Evolutionary conservation across 139 green algal genomes (phyloP).

Genomic region (Pleodorina starrii): DNA sequence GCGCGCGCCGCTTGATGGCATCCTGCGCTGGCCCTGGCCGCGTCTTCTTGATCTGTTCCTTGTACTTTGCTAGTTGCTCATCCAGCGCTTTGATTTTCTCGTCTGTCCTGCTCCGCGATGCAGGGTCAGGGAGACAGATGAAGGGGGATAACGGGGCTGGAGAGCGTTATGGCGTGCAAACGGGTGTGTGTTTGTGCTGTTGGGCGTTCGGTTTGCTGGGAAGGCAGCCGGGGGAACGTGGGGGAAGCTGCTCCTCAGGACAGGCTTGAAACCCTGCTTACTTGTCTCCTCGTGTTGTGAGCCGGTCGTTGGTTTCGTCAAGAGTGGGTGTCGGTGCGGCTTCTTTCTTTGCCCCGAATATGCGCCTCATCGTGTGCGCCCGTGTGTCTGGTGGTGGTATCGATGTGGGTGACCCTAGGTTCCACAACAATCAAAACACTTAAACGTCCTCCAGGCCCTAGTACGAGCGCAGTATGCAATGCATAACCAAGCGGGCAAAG

Average conservation of each 20-base stretch:
- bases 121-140: neutral
- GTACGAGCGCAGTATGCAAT: no score
- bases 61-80: conserved; percentile 90
- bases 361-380: neutral
- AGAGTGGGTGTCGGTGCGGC: neutral
- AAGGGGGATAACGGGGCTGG: no score
- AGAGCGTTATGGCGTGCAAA: no score
- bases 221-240: conserved; percentile 10
- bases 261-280: neutral
- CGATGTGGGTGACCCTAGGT: no score
- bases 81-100: conserved; percentile 97
- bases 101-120: conserved; percentile 79
- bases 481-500: no score
- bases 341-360: conserved; percentile 18
- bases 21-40: conserved; percentile 92
- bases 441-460: no score
- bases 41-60: conserved; percentile 89
- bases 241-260: neutral
- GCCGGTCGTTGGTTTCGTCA: neutral
- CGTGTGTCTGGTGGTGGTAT: no score
- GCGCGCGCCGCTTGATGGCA: conserved; percentile 88
- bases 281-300: conserved; percentile 1
- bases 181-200: neutral
- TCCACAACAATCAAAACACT: no score
- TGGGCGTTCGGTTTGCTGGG: no score